Evolutionary conservation across 306 rosid genomes (phyloP), one percentile per base, ranked within the genome.

Genomic region (Ammopiptanthus mongolicus): DNA sequence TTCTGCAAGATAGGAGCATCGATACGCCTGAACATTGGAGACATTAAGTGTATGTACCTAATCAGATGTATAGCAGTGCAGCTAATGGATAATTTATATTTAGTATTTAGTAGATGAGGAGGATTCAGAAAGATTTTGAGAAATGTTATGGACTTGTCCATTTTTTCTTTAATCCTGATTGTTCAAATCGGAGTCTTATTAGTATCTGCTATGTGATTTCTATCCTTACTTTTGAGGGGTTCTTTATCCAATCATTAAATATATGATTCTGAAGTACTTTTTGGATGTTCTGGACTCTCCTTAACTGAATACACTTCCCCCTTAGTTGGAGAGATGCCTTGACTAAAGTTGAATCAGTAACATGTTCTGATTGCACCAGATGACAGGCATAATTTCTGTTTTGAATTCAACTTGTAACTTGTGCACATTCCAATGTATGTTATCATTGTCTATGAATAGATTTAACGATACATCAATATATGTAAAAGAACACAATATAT

Each of bases 11-110:
- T 47, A 29, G 68, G 66, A 72, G 62, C 68, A 59, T 44, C 37
- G 29, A 1, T 39, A 52, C 10, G 41, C 65, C 69, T 50, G 33
- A 70, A 25, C 62, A 34, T 15, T 65, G 67, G 58, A 57, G 63
- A 71, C 47, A 41, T 19, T 34, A 31, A 21, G 46, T 37, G 19
- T 41, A 56, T 73, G 65, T 48, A 55, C 65, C 62, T 8, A 51
- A 31, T 60, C 59, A 76, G 57, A 67, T 69, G 74, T 58, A 61
- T 66, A 85, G 73, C 50, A 57, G 59, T 70, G 73, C 56, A 57
- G 59, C 70, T 36, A 58, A 58, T 25, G 23, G 48, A 72, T 47
- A 62, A 61, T 74, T 37, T 53, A 44, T 74, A 73, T 47, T 13
- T 39, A 21, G 33, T 77, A 68, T 36, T 17, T 41, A 22, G 42